Conservation (phyloP, 2,329 filamentous ascomycete genomes). For the Verticillium longisporum region DNA sequence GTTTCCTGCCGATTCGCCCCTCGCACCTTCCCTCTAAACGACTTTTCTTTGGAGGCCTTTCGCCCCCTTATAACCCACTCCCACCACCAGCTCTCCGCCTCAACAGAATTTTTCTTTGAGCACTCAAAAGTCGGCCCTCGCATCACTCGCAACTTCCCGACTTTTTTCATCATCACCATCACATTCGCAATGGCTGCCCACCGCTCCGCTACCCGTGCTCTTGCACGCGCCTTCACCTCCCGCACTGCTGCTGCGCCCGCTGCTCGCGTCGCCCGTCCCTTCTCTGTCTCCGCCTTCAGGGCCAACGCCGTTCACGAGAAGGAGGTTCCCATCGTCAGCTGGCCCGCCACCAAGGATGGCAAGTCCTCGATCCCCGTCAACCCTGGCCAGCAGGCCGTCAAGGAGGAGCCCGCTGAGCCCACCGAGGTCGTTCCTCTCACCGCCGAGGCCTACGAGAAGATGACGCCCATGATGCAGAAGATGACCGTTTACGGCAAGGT, state of each 20-base stretch:
- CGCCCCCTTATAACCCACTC: background rate
- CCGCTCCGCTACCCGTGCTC: slow-evolving; percentile 9
- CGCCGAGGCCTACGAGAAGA: slow-evolving; percentile 43
- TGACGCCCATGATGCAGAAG: slow-evolving; percentile 58
- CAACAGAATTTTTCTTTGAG: background rate
- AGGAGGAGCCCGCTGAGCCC: slow-evolving; percentile 27
- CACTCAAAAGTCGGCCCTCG: background rate
- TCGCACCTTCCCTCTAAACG: background rate
- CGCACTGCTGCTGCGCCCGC: slow-evolving; percentile 17
- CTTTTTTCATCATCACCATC: background rate
- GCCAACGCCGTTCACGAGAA: slow-evolving; percentile 44
- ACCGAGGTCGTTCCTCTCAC: slow-evolving; percentile 45
- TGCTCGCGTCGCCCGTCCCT: slow-evolving; percentile 21
- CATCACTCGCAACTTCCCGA: background rate
- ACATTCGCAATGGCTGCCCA: slow-evolving; percentile 6
- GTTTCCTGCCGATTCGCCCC: background rate
- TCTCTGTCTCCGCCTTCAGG: slow-evolving; percentile 28
- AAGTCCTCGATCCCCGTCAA: slow-evolving; percentile 48
- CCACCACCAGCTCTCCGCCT: background rate
- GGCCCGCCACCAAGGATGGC: slow-evolving; percentile 43
- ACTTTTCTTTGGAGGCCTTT: background rate
- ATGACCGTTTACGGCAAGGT: slow-evolving; percentile 66
- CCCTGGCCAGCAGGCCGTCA: background rate
- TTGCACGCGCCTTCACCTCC: slow-evolving; percentile 19
- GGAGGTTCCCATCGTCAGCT: slow-evolving; percentile 50